Conservation (phyloP, 768 basidiomycete species). For the Mycena galopus region DNA sequence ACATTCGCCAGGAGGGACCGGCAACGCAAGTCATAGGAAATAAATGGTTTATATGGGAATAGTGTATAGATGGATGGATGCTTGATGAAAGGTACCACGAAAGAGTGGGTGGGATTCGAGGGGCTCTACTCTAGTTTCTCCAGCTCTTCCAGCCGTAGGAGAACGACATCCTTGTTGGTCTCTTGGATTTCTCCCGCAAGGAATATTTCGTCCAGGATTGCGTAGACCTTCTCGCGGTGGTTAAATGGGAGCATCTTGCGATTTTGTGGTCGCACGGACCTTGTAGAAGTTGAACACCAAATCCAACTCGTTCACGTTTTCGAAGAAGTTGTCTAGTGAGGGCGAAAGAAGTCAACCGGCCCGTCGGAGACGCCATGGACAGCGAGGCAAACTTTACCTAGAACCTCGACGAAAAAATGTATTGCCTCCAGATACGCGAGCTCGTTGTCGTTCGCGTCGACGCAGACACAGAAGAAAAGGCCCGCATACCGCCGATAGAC, state of each 20-base stretch:
- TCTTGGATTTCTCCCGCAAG: slow-evolving; percentile 98
- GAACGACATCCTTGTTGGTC: slow-evolving; percentile 96
- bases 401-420: slow-evolving; percentile 97
- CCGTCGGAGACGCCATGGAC: background rate
- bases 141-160: slow-evolving; percentile 89
- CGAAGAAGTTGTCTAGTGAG: slow-evolving; percentile 90
- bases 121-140: slow-evolving; percentile 86
- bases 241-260: background rate
- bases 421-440: slow-evolving; percentile 97
- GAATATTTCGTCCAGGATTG: slow-evolving; percentile 98
- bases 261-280: too few relatives aligned
- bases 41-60: too few relatives aligned
- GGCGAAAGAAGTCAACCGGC: background rate
- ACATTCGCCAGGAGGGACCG: too few relatives aligned
- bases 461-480: slow-evolving; percentile 97
- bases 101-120: background rate
- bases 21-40: too few relatives aligned
- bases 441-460: slow-evolving; percentile 98
- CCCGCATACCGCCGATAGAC: slow-evolving; percentile 98
- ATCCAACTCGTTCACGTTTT: slow-evolving; percentile 98
- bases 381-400: slow-evolving; percentile 70
- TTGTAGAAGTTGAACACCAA: slow-evolving; percentile 99
- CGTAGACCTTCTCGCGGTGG: slow-evolving; percentile 81
- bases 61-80: background rate
- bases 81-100: background rate